phyloP scores from a whole-genome alignment of 225 moss, liverwort and hornwort species.

The Sphagnum tenellum region DNA sequence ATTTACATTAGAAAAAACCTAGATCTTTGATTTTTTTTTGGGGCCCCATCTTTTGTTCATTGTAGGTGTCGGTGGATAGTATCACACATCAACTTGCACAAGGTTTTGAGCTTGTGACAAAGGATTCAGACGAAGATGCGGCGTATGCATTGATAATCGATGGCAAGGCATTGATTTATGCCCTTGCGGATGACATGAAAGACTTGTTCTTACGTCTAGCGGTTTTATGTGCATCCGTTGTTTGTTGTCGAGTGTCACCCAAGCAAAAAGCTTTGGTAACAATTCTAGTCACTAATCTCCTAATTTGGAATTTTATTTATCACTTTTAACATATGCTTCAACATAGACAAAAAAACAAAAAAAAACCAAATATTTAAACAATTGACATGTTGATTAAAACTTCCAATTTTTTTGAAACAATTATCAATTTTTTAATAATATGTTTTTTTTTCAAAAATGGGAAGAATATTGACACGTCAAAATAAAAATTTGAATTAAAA shows the following conservation, averaged over 20 bases:
- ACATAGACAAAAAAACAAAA: too few species aligned
- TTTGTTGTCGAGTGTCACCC: conserved; percentile 62
- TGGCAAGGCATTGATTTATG: conserved; percentile 48
- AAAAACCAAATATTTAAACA: background rate
- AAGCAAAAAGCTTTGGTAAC: conserved; percentile 54
- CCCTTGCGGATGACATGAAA: conserved; percentile 41
- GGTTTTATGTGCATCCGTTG: conserved; percentile 44
- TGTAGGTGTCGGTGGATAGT: conserved; percentile 65
- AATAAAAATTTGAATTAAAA: too few species aligned
- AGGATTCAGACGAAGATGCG: conserved; percentile 52
- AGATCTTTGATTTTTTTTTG: background rate
- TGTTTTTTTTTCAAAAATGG: too few species aligned
- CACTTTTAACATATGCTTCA: too few species aligned
- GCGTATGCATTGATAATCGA: conserved; percentile 61
- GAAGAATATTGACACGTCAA: too few species aligned
- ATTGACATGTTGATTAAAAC: too few species aligned
- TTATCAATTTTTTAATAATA: too few species aligned
- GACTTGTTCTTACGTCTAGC: conserved; percentile 28
- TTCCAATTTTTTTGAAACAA: too few species aligned
- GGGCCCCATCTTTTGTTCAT: background rate
- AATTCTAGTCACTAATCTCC: background rate
- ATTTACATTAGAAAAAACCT: background rate
- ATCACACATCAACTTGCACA: conserved; percentile 59
- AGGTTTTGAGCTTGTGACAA: conserved; percentile 65
- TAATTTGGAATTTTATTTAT: too few species aligned